A percentile compares a stretch with the other conserved stretches of the same genome.
Evolutionary conservation across 768 basidiomycete genomes (phyloP).

Genomic region (Vararia minispora): DNA sequence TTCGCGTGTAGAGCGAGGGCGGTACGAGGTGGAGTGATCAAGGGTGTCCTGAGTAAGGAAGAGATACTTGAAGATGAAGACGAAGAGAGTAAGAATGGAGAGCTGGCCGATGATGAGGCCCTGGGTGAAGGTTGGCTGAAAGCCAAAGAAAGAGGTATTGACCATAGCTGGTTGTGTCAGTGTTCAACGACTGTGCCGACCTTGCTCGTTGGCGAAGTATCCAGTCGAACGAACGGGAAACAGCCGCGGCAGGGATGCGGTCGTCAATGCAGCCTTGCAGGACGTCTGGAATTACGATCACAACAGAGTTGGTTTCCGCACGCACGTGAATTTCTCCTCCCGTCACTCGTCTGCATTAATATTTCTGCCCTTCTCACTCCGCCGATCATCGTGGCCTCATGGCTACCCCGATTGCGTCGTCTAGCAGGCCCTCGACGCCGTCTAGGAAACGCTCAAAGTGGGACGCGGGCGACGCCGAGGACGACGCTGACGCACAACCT

Average conservation of each 20-base stretch:
- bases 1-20: conserved; percentile 24
- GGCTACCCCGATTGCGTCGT: conserved; percentile 20
- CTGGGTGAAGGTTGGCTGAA: conserved; percentile 90
- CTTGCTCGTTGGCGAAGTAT: too few species aligned
- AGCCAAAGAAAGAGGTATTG: conserved; percentile 52
- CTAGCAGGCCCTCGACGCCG: conserved; percentile 44
- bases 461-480: conserved; percentile 43
- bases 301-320: too few species aligned
- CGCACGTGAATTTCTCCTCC: too few species aligned
- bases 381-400: too few species aligned
- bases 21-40: conserved; percentile 47
- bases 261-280: too few species aligned
- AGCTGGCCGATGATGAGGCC: conserved; percentile 89
- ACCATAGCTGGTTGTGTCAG: too few species aligned
- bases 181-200: too few species aligned
- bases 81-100: conserved; percentile 69
- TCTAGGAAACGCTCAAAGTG: conserved; percentile 73
- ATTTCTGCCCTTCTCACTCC: too few species aligned
- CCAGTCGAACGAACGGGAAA: too few species aligned
- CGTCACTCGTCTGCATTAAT: too few species aligned
- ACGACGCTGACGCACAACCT: conserved; percentile 30
- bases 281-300: too few species aligned
- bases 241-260: too few species aligned
- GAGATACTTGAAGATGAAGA: conserved; percentile 84
- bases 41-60: conserved; percentile 66